Base-by-base conservation (phyloP, 2,329 filamentous ascomycete species). In the Allantophomopsis cytisporea region DNA sequence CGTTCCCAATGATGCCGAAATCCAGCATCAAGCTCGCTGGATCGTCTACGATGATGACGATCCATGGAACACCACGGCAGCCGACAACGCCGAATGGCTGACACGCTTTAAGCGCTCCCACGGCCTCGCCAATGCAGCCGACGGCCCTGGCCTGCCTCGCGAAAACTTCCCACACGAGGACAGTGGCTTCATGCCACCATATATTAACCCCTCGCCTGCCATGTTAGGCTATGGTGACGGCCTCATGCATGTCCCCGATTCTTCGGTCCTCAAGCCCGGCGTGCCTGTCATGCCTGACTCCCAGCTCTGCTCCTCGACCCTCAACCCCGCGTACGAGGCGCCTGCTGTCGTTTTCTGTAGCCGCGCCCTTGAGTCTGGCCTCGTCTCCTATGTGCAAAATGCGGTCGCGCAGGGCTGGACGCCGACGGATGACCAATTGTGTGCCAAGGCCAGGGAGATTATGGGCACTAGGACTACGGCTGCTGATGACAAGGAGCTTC, bases 21-120 rank as follows among this genome's bases (percentile, higher is more conserved):
- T 80, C n/a, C 69, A 76, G 50, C 69, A 76, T 44, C 75, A 79
- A 50, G 72, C 74, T 2, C 65, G 74, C 14, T 78, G 72, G 70
- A 66, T 78, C 30, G 56, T 77, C 1, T 79, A 75, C 42, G 72
- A 78, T 40, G 72, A 76, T 65, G 74, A 78, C 41, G 74, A 78
- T 47, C 71, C 71, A 2, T 77, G 73, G 69, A 78, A 79, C 51
- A 69, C 75, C 47, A 79, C 74, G 0, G 70, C 71, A 1, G 73
- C 73, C 21, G 75, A 79, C 49, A 78, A 79, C 45, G 64, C 62
- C 1, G 73, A 79, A 54, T 80, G 75, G 75, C 62, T 80, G 11
- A 62, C 66, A 41, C 66, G 73, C 35, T 78, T 80, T 59, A 79
- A 80, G 54, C 65, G 71, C 10, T 65, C 73, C 36, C 63, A 60